Evolutionary conservation across 257 asterid species (phyloP), one percentile per base, ranked within the genome.

Genomic region (Penstemon eatonii): DNA sequence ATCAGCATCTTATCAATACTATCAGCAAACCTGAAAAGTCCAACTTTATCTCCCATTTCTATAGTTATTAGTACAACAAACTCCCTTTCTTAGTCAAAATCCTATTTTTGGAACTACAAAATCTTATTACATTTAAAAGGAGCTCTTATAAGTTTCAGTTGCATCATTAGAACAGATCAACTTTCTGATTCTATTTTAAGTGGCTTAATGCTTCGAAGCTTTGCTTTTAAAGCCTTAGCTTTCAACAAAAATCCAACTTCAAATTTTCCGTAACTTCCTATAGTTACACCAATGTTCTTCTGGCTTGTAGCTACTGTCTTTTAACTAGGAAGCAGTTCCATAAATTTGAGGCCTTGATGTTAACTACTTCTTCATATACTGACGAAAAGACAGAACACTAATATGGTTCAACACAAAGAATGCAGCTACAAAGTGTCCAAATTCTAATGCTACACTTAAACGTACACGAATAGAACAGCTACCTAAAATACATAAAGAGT

Each of bases 21-120:
- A 68, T 81, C 83, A 3, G 85, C 83, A 50, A 73, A 72, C 64
- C 83, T 58, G 60, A 81, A 75, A 60, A 81, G 52, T 6, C 73
- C 75, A 13, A 64, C 60, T 37, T 25, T 56, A 0, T 19, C 53
- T 52, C 80, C 73, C 82, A 73, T 80, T 66, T 47, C 49, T 52
- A 52, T 15, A 15, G 37, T 36, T 44, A 8, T 73, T 36, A 56
- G 57, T 37, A 43, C 46, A 13, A n/a, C 39, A 19, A 5, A 46
- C 52, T 65, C 50, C 54, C 12, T 40, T 68, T 51, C 40, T 49
- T 49, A 6, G 45, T 52, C 59, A 56, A 58, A 47, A 53, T 36
- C 12, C 49, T 19, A 4, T 18, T 40, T 3, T 9, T 3, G 37
- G 46, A 45, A 40, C 40, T 39, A 18, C 67, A 8, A 46, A 62